Percentiles rank a stretch among this genome's conserved stretches.
Conservation (phyloP, 352 stramenopile genomes). For the Phytopythium helicoides region DNA sequence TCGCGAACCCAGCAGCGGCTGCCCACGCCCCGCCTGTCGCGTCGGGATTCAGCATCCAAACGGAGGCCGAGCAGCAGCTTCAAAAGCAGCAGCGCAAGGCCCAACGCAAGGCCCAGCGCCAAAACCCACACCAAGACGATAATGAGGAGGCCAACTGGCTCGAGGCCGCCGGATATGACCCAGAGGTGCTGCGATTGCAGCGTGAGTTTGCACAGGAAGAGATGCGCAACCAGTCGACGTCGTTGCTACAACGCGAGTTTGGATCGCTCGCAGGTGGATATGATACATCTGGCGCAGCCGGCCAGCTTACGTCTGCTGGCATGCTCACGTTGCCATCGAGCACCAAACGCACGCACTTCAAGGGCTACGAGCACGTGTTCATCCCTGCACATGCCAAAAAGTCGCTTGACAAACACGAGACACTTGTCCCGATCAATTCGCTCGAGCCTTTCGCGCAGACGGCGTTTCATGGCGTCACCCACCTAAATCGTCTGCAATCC, state of each 20-base stretch:
- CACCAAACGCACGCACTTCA: conserved; percentile 74
- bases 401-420: conserved; percentile 48
- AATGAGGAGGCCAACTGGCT: conserved; percentile 64
- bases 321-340: conserved; percentile 48
- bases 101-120: conserved; percentile 45
- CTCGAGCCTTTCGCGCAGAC: conserved; percentile 76
- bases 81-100: conserved; percentile 50
- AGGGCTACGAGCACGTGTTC: conserved; percentile 82
- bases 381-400: conserved; percentile 74
- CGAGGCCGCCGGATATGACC: conserved; percentile 73
- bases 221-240: conserved; percentile 55
- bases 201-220: conserved; percentile 72
- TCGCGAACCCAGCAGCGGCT: conserved; percentile 2
- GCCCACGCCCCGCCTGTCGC: conserved; percentile 20
- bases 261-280: conserved; percentile 65
- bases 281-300: conserved; percentile 59
- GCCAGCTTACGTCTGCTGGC: conserved; percentile 58
- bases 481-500: conserved; percentile 98
- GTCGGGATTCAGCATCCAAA: conserved; percentile 64
- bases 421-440: conserved; percentile 55
- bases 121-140: conserved; percentile 23
- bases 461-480: conserved; percentile 71
- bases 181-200: conserved; percentile 71
- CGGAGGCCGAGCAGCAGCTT: conserved; percentile 54
- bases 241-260: conserved; percentile 74